These are phyloP conservation scores for Gleditsia sinensis DNA, from an alignment of 306 rosid species.

Conservation along the genomic window DNA sequence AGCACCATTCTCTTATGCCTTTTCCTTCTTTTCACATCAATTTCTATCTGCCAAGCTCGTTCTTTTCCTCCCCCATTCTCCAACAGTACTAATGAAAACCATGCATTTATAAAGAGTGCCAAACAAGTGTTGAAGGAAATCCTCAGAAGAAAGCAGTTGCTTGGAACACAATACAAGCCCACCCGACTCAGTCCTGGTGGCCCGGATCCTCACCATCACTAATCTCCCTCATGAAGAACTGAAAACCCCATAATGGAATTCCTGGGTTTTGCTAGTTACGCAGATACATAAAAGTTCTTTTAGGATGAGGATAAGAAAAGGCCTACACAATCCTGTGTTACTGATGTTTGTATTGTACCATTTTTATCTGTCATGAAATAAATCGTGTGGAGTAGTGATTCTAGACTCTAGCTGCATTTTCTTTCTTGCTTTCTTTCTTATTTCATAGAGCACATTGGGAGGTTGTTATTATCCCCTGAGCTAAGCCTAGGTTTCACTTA, in stretches of 20 bases:
- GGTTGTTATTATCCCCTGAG: too few species aligned
- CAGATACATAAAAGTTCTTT: not conserved
- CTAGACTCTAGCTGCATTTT: not conserved
- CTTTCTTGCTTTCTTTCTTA: too few species aligned
- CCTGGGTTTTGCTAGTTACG: not conserved
- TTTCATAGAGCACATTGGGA: too few species aligned
- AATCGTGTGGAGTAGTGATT: constrained; percentile 1
- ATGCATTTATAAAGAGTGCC: constrained; percentile 1
- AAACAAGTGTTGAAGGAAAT: constrained; percentile 35
- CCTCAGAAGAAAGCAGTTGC: constrained; percentile 30
- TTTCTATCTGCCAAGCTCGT: constrained; percentile 16
- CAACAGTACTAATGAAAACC: not conserved
- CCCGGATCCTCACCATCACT: constrained; percentile 46
- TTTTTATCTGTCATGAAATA: constrained; percentile 12
- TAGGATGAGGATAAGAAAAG: constrained; percentile 4
- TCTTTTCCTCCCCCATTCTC: constrained; percentile 28
- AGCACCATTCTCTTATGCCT: not conserved
- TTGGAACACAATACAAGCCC: constrained; percentile 6
- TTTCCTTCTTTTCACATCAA: constrained; percentile 28
- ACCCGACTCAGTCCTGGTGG: constrained; percentile 43
- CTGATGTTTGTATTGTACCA: constrained; percentile 20
- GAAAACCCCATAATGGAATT: constrained; percentile 1
- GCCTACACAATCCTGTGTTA: not conserved
- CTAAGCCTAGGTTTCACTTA: too few species aligned
- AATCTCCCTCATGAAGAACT: not conserved